phyloP scores from a whole-genome alignment of 176 grass and related monocot species.

The Hordeum marinum region DNA sequence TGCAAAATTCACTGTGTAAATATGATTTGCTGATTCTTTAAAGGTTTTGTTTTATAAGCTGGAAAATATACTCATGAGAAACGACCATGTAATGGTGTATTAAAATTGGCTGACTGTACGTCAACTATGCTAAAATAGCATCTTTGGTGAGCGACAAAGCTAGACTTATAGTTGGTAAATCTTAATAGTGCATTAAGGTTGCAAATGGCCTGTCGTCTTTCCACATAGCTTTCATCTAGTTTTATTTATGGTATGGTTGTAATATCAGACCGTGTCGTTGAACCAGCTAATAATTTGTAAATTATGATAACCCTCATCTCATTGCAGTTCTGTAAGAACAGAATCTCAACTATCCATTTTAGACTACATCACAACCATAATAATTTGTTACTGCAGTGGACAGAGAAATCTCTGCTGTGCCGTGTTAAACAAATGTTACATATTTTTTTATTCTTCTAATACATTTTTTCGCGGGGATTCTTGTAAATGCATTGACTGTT shows the following conservation, averaged over 20 bases:
- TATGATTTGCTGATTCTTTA: background rate
- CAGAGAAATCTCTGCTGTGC: background rate
- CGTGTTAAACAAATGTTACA: background rate
- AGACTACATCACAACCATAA: background rate
- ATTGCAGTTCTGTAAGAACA: background rate
- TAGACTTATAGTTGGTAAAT: background rate
- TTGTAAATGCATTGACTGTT: constrained; percentile 10
- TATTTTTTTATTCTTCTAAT: background rate
- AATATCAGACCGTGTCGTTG: background rate
- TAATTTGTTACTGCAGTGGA: background rate
- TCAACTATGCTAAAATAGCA: background rate
- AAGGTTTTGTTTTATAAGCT: constrained; percentile 5
- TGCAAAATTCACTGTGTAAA: background rate
- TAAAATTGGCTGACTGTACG: background rate
- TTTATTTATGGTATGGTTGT: background rate
- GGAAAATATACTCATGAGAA: background rate
- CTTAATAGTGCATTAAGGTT: background rate
- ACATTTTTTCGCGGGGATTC: background rate
- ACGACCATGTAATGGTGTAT: background rate
- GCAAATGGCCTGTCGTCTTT: background rate
- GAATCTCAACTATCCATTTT: background rate
- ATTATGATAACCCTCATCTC: constrained; percentile 16
- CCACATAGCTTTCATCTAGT: background rate
- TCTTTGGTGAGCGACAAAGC: background rate
- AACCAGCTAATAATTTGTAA: background rate